These are phyloP conservation scores for Vitis vinifera DNA, from an alignment of 164 flowering plant genomes.

Conservation along the genomic window ASM3070453v1 NC_081820.1:23003001-23003500, in stretches of 20 bases:
- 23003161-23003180: background rate
- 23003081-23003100: background rate
- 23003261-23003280: constrained; percentile 14
- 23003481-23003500: background rate
- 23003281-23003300: constrained; percentile 12
- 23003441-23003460: background rate
- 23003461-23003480: background rate
- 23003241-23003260: constrained; percentile 11
- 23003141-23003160: background rate
- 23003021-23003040: background rate
- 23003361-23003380: background rate
- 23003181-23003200: constrained; percentile 11
- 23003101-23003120: background rate
- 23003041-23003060: background rate
- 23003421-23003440: constrained; percentile 11
- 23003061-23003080: background rate
- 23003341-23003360: too few species aligned
- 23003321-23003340: background rate
- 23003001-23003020: background rate
- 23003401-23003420: background rate
- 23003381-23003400: too few species aligned
- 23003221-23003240: constrained; percentile 16
- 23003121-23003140: background rate
- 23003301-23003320: background rate
- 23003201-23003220: constrained; percentile 10